Percentiles rank a stretch among this genome's conserved stretches.
Conservation (phyloP, 768 basidiomycete species). For the Trichaptum fuscoviolaceum region DNA sequence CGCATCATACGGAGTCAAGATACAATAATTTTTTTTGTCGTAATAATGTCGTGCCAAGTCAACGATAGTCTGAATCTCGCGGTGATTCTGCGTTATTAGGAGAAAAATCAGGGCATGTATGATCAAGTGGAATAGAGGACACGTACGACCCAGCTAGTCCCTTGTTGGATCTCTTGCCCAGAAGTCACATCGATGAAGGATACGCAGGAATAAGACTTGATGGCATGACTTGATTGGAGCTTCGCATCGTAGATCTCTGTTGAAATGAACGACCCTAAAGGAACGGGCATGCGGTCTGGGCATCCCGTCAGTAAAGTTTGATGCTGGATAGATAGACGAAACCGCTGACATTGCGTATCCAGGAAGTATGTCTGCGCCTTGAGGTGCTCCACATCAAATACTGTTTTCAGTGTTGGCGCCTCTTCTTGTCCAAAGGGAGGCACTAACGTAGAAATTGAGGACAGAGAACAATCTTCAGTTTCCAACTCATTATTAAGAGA, state of each 20-base stretch:
- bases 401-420: constrained; percentile 33
- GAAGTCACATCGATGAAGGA: constrained; percentile 39
- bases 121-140: not conserved
- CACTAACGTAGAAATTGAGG: constrained; percentile 26
- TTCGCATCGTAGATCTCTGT: constrained; percentile 33
- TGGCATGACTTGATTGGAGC: constrained; percentile 34
- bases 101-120: not conserved
- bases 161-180: constrained; percentile 32
- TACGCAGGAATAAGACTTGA: constrained; percentile 30
- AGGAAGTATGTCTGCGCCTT: constrained; percentile 31
- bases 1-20: constrained; percentile 52
- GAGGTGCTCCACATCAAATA: constrained; percentile 43
- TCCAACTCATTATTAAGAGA: too few relatives aligned
- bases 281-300: constrained; percentile 47
- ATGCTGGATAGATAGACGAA: not conserved
- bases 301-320: not conserved
- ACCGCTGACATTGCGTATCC: constrained; percentile 39
- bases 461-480: too few relatives aligned
- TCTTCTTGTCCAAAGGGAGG: constrained; percentile 45
- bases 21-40: constrained; percentile 29
- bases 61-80: constrained; percentile 35
- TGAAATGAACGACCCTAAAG: constrained; percentile 47
- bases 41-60: constrained; percentile 42
- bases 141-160: constrained; percentile 41
- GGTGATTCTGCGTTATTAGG: constrained; percentile 30